Base-by-base conservation (phyloP, 805 yeast genomes). In the Pichia sporocuriosa region DNA sequence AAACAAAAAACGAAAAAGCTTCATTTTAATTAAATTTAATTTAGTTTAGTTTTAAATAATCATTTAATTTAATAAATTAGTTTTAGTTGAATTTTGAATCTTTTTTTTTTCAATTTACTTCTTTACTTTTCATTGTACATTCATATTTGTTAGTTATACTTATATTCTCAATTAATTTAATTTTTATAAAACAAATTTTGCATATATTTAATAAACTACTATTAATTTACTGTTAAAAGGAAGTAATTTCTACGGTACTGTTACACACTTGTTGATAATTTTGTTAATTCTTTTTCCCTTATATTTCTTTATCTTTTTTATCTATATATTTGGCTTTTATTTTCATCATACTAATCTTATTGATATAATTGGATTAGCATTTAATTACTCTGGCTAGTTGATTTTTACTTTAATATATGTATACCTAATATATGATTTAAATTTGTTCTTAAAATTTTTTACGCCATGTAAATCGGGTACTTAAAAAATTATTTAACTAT, bases 391-490 rank as follows among this genome's bases (percentile, higher is more conserved):
- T 31, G 6, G 15, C 24, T 29, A 29, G 28, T 38, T 31, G 24
- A 17, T 35, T 17, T 29, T 37, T 37, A 15, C 32, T 37, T 30
- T 17, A 33, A 39, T 26, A 25, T 15, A 26, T 38, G 17, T 26
- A 32, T 39, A 33, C 37, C 37, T 33, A 39, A 39, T 39, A 37
- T 39, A 33, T 39, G 37, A 39, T 26, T 22, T 33, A 39, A 32
- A 35, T 35, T 25, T 35, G 36, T 27, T 33, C 17, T 31, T 24
- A 27, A n/a, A 27, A 27, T 4, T n/a, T n/a, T 27, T 27, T 15
- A 4, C 16, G 7, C 12, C 28, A 7, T 26, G 12, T 9, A 5
- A 26, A 26, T 9, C n/a, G n/a, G n/a, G n/a, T n/a, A n/a, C n/a
- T n/a, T n/a, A n/a, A n/a, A n/a, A n/a, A n/a, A n/a, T n/a, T n/a